Evolutionary conservation across 2,329 filamentous ascomycete species (phyloP).

Genomic region (Ophiostoma sp.): DNA sequence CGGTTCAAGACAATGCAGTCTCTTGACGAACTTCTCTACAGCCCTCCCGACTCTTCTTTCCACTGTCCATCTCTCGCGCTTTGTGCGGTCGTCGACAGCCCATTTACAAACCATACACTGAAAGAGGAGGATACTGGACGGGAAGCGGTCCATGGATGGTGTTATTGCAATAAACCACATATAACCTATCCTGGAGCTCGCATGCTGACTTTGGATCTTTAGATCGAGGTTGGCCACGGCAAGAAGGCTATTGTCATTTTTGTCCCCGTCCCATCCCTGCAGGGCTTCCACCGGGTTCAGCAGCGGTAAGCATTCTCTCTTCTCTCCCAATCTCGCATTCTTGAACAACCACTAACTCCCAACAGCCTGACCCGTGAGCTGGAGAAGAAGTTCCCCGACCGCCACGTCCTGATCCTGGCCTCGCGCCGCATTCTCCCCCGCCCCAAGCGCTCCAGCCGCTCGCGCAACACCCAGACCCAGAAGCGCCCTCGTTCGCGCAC

Average conservation of each 20-base stretch:
- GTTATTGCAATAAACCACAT: slow-evolving; percentile 30
- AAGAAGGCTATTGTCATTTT: slow-evolving; percentile 99
- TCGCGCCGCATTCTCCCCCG: slow-evolving; percentile 97
- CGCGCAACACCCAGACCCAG: slow-evolving; percentile 93
- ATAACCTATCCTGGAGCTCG: slow-evolving; percentile 59
- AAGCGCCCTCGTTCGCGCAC: slow-evolving; percentile 98
- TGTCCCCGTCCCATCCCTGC: slow-evolving; percentile 98
- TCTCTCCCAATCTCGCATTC: no score
- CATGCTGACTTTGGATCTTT: slow-evolving; percentile 67
- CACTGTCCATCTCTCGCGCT: slow-evolving; percentile 5
- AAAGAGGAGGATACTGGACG: slow-evolving; percentile 55
- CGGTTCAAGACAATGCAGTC: not conserved
- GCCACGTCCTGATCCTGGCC: slow-evolving; percentile 97
- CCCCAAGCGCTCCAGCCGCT: slow-evolving; percentile 96
- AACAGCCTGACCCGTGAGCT: slow-evolving; percentile 95
- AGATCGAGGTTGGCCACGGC: slow-evolving; percentile 99
- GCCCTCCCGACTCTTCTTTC: not conserved
- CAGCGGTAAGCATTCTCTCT: slow-evolving; percentile 69
- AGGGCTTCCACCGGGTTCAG: slow-evolving; percentile 99
- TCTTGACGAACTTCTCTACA: not conserved
- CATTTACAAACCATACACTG: slow-evolving; percentile 17
- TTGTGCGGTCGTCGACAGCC: not conserved
- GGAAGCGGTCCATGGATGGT: slow-evolving; percentile 65
- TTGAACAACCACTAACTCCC: not conserved
- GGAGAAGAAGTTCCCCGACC: slow-evolving; percentile 99